Evolutionary conservation across 73 alveolate genomes (phyloP), one percentile per base, ranked within the genome.

Genomic region (Paramecium sexaurelia): DNA sequence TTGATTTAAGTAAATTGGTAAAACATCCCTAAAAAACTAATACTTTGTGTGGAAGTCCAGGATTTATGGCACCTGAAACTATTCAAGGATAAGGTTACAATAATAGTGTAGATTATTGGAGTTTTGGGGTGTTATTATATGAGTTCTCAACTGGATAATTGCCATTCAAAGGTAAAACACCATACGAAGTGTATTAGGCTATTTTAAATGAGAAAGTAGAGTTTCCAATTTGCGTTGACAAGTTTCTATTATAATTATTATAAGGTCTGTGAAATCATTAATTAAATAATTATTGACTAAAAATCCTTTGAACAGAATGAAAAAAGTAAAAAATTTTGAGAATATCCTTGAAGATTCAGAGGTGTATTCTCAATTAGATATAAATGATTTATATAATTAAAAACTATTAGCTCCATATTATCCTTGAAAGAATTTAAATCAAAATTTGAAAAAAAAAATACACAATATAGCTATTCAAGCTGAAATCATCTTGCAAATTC

Each of bases 21-120:
- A 68, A 71, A 36, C 15, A 69, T 11, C n/a, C 32, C 35, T 35
- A 29, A 32, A 71, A 71, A 33, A 87, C 93, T 2, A 35, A 29
- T 7, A 87, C 93, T 1, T 11, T 87, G 3, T 87, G 93, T 87
- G 93, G 93, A 19, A 87, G 89, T 67, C 93, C 93, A 24, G 92
- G 37, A 0, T 87, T 69, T 68, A 39, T 87, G 17, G 93, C 93
- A 5, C 93, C 93, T n/a, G 93, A 87, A 20, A 17, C 35, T 15
- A 40, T 71, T 17, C 1, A 27, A 20, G 86, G 86, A 6, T 35
- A 71, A 71, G 57, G 55, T 55, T 95, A 55, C 20, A 98, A 97
- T 29, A 92, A 92, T 7, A 94, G 97, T 10, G 94, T 93, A 7
- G 99, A 96, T 89, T 85, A 95, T 11, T 96, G 99, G 98, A 97